phyloP scores from a whole-genome alignment of 257 asterid species.

The Forsythia suspensa region DNA sequence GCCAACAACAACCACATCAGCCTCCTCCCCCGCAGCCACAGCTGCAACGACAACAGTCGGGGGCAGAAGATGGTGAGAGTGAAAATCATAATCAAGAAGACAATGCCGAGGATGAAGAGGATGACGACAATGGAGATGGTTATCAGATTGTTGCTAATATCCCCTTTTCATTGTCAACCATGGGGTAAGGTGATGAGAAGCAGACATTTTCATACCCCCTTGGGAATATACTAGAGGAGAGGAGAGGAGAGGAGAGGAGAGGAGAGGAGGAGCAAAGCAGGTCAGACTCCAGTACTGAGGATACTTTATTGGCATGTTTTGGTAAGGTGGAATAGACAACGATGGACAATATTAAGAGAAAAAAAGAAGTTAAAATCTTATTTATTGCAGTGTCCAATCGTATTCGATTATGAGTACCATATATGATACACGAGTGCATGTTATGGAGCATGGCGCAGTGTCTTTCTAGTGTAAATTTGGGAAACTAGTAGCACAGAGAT shows the following conservation, averaged over 20 bases:
- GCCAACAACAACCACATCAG: constrained; percentile 38
- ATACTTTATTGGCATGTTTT: not conserved
- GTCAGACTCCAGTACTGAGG: not conserved
- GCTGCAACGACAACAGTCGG: constrained; percentile 27
- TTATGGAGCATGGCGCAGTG: not conserved
- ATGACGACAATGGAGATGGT: constrained; percentile 40
- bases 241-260: too few relatives aligned
- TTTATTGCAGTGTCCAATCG: not conserved
- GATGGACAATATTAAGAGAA: too few relatives aligned
- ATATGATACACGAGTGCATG: not conserved
- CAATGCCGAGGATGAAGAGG: constrained; percentile 34
- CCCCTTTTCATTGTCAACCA: constrained; percentile 29
- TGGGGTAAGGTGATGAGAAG: constrained; percentile 24
- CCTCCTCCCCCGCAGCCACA: not conserved
- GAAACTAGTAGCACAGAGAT: not conserved
- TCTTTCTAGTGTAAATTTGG: not conserved
- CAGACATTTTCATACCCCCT: not conserved
- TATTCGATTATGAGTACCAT: not conserved
- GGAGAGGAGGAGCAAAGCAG: not conserved
- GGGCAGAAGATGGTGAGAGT: constrained; percentile 30
- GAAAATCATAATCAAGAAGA: constrained; percentile 40
- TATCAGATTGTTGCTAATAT: constrained; percentile 41
- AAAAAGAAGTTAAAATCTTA: too few relatives aligned
- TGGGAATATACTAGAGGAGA: not conserved
- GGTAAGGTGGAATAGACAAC: not conserved